Evolutionary conservation across 2,329 filamentous ascomycete species (phyloP), one percentile per base, ranked within the genome.

Genomic region (Colletotrichum simmondsii): DNA sequence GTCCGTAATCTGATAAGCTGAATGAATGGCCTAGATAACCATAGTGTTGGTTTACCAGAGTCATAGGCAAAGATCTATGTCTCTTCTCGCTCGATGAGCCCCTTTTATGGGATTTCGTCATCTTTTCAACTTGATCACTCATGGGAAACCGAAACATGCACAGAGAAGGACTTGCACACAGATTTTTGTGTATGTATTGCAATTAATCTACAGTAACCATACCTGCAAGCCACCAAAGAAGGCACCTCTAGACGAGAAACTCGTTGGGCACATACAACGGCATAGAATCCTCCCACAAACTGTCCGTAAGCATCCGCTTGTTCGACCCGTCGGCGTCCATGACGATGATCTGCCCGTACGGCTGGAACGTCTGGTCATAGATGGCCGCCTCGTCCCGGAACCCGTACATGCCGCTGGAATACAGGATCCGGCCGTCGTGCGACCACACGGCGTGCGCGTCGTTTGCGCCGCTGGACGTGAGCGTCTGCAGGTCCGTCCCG

Each of bases 221-320:
- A 32, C 28, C 11, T n/a, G 11, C 30, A 16, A 57, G 24, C 14
- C 28, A 30, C 26, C 54, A 2, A 57, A 32, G 7, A 16, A 35
- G 11, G 11, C 10, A 35, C 32, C 8, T 42, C 22, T 71, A 35
- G 69, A 74, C 57, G 8, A 71, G 35, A 28, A 71, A 67, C 56
- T 71, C 63, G 5, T 61, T 71, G 2, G 68, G 63, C 46, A 71
- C 63, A 49, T 71, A 61, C 4, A 71, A 26, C 54, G 68, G 63
- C 68, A 71, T 71, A 3, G 68, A 71, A 8, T 71, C 63, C 28
- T 77, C 72, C 66, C 77, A 80, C n/a, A 77, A 32, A 32, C 77
- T 79, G 10, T 74, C 61, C 28, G 68, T 57, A 35, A 65, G 32
- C 68, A 60, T 72, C n/a, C 52, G 53, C 65, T 68, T 72, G 6